Evolutionary conservation across 768 basidiomycete genomes (phyloP), one percentile per base, ranked within the genome.

Genomic region (Exsudoporus frostii): DNA sequence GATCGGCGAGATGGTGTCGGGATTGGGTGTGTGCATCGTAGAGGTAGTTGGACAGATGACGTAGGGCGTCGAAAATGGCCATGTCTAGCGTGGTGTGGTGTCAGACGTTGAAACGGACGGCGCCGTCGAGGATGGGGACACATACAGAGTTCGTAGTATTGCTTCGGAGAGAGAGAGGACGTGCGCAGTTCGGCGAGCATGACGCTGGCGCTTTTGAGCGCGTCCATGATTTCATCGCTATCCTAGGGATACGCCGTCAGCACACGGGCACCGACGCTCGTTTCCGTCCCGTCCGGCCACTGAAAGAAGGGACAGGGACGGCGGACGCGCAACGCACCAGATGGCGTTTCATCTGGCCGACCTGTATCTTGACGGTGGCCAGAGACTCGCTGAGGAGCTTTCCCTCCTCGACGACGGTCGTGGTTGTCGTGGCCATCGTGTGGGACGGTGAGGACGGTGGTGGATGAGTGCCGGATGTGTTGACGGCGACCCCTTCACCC

Each of bases 101-200:
- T 63, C 32, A 50, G 48, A 20, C 1, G 11, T 8, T 1, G n/a
- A 14, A 8, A 19, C 4, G 15, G 13, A 32, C 17, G n/a, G 32
- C 13, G 45, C 9, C 19, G 19, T 11, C 7, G 2, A 5, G 14
- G 34, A 32, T 24, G 36, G 34, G 29, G 25, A 19, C 15, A 61
- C 86, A 59, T 56, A 96, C 94, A 98, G 33, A 98, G 85, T 75
- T 98, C 97, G 69, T 98, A 98, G 73, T 99, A 99, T 67, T 98
- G 94, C 67, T 99, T 99, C 11, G 94, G 92, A 2, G 90, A 89
- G 59, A 98, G 78, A 10, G 91, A 91, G 2, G 90, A 93, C 0
- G 96, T 98, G 51, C 97, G 81, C 22, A 98, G 79, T 66, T 98
- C 97, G 11, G 93, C 92, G 46, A 99, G 84, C 96, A 98, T 98